phyloP scores from a whole-genome alignment of 2,329 filamentous ascomycete genomes.

The Scleromitrula shiraiana region DNA sequence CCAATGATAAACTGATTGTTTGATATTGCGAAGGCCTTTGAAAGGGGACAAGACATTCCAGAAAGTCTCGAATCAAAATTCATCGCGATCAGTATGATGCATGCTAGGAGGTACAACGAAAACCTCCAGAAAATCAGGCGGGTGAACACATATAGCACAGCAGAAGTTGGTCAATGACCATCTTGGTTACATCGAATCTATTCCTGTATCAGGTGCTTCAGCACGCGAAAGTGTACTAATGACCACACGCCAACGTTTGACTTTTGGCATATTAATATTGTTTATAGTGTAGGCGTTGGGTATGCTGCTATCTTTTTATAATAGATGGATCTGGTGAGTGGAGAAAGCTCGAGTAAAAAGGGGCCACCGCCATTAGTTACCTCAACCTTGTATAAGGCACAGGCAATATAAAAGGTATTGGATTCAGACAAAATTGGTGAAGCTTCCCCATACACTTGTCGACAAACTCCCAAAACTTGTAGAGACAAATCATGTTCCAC shows the following conservation, averaged over 20 bases:
- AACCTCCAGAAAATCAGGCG: neutral
- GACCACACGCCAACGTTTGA: neutral
- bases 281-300: neutral
- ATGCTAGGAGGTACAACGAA: neutral
- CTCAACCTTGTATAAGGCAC: neutral
- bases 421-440: conserved; percentile 35
- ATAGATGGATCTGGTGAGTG: conserved; percentile 7
- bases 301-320: neutral
- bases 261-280: neutral
- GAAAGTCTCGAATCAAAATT: neutral
- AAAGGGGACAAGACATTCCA: neutral
- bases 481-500: conserved; percentile 12
- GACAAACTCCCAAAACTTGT: conserved; percentile 8
- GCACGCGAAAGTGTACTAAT: neutral
- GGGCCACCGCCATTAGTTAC: neutral
- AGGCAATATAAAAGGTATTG: conserved; percentile 33
- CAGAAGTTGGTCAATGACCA: neutral
- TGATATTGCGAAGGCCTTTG: neutral
- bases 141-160: neutral
- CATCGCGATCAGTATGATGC: neutral
- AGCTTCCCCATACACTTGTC: neutral
- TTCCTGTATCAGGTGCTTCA: neutral
- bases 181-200: neutral
- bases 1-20: neutral
- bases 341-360: neutral